These are phyloP conservation scores for Populus hybrid DNA, from an alignment of 441 rosid genomes.

Conservation along the genomic window DNA sequence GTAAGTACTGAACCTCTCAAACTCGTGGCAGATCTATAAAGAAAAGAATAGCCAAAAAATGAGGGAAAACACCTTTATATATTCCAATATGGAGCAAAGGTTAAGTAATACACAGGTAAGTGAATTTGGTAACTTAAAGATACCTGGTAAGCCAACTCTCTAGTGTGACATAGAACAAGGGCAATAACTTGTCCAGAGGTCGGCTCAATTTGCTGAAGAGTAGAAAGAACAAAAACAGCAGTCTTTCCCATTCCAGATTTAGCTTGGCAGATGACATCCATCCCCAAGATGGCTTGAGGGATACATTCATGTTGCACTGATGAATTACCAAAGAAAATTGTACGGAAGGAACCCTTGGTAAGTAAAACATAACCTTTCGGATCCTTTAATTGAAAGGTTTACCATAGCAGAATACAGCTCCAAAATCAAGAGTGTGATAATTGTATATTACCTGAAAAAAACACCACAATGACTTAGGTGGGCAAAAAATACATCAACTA, in stretches of 20 bases:
- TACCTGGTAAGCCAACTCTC: slow-evolving; percentile 98
- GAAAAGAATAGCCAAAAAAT: not conserved
- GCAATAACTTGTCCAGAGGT: slow-evolving; percentile 92
- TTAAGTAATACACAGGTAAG: not conserved
- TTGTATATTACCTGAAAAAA: slow-evolving; percentile 67
- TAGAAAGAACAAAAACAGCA: slow-evolving; percentile 88
- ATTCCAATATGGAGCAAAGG: not conserved
- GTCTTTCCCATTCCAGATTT: slow-evolving; percentile 99
- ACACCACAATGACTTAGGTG: not conserved
- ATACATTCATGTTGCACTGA: slow-evolving; percentile 99
- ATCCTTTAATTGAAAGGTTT: slow-evolving; percentile 63
- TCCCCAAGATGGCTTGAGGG: slow-evolving; percentile 97
- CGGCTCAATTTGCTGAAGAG: slow-evolving; percentile 92
- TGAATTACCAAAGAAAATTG: slow-evolving; percentile 82
- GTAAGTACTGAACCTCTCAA: slow-evolving; percentile 92
- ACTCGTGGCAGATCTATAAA: slow-evolving; percentile 90
- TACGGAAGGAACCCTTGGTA: slow-evolving; percentile 62
- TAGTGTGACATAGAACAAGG: slow-evolving; percentile 90
- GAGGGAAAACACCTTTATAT: not conserved
- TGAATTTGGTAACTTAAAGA: not conserved
- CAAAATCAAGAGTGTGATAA: slow-evolving; percentile 59
- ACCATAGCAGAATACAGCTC: slow-evolving; percentile 59
- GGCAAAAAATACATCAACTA: not conserved
- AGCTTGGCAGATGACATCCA: slow-evolving; percentile 99
- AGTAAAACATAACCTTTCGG: slow-evolving; percentile 70